Conservation (phyloP, 192 early-diverging fungal species). For the Entomortierella parvispora region DNA sequence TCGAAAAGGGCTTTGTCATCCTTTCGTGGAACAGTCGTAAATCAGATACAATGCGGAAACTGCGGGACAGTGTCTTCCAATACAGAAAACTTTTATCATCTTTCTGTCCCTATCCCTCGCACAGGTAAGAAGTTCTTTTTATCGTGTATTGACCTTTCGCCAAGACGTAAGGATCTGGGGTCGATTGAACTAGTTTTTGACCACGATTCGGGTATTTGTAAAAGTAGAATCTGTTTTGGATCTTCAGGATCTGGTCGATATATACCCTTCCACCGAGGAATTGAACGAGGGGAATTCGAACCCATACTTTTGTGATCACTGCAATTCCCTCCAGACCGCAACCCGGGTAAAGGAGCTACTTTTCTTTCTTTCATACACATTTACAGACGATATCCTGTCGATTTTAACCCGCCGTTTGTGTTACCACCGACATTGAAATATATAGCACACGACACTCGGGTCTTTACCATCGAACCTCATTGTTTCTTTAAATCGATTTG, state of each 20-base stretch:
- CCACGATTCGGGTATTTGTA: background rate
- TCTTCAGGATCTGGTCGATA: conserved; percentile 24
- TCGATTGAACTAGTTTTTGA: background rate
- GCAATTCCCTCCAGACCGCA: conserved; percentile 24
- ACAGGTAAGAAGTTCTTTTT: conserved; percentile 7
- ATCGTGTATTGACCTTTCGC: background rate
- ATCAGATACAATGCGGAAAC: conserved; percentile 31
- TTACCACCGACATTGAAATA: background rate
- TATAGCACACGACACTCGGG: conserved; percentile 29
- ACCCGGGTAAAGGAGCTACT: conserved; percentile 12
- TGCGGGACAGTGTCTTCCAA: conserved; percentile 34
- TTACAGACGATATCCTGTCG: background rate
- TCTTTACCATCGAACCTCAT: conserved; percentile 32
- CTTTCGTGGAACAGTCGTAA: conserved; percentile 35
- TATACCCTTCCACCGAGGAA: conserved; percentile 33
- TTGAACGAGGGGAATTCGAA: conserved; percentile 31
- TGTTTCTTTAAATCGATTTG: conserved; percentile 39
- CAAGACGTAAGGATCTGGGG: background rate
- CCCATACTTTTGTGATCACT: conserved; percentile 35
- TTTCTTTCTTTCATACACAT: background rate
- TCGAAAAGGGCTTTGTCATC: conserved; percentile 25
- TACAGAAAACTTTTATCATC: conserved; percentile 38
- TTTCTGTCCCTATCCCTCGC: conserved; percentile 28
- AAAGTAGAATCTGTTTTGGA: conserved; percentile 2
- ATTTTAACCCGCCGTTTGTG: background rate